phyloP scores from a whole-genome alignment of 2,329 filamentous ascomycete species.

The Alternaria sp. region DNA sequence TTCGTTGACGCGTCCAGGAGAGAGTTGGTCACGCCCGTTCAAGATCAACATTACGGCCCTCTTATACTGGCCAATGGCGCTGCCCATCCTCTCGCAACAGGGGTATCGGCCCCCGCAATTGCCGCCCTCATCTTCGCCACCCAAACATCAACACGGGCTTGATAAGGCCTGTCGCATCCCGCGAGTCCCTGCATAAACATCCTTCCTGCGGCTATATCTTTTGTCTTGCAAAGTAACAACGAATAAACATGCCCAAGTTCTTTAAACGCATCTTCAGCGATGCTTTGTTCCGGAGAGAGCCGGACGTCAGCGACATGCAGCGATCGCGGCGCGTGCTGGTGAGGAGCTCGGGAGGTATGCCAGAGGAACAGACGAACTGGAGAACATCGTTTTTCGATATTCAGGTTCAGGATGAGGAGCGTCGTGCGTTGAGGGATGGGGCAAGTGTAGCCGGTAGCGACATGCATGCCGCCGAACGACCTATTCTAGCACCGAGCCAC shows the following conservation, averaged over 20 bases:
- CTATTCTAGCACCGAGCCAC: slow-evolving; percentile 22
- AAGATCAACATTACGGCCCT: slow-evolving; percentile 7
- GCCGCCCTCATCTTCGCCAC: slow-evolving; percentile 9
- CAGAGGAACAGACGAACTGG: slow-evolving; percentile 17
- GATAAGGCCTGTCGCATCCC: slow-evolving; percentile 7
- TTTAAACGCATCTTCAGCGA: slow-evolving; percentile 30
- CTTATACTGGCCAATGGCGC: not conserved
- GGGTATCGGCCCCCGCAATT: slow-evolving; percentile 7
- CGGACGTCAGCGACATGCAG: slow-evolving; percentile 20
- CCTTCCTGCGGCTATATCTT: not conserved
- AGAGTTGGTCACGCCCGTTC: not conserved
- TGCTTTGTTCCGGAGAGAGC: slow-evolving; percentile 25
- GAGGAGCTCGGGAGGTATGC: slow-evolving; percentile 10
- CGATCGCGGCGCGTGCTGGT: slow-evolving; percentile 30
- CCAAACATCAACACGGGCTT: slow-evolving; percentile 1
- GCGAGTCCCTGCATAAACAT: not conserved
- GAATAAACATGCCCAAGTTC: slow-evolving; percentile 24
- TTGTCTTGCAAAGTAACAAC: not conserved
- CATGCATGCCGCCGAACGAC: slow-evolving; percentile 15
- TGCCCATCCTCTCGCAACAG: not conserved
- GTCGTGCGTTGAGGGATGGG: slow-evolving; percentile 15
- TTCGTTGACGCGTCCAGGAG: slow-evolving; percentile 10
- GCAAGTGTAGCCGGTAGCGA: slow-evolving; percentile 28
- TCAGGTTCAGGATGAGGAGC: slow-evolving; percentile 12
- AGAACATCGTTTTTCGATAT: slow-evolving; percentile 19